Conservation (phyloP, 2,329 filamentous ascomycete genomes). For the Chaetomium globosum region DNA sequence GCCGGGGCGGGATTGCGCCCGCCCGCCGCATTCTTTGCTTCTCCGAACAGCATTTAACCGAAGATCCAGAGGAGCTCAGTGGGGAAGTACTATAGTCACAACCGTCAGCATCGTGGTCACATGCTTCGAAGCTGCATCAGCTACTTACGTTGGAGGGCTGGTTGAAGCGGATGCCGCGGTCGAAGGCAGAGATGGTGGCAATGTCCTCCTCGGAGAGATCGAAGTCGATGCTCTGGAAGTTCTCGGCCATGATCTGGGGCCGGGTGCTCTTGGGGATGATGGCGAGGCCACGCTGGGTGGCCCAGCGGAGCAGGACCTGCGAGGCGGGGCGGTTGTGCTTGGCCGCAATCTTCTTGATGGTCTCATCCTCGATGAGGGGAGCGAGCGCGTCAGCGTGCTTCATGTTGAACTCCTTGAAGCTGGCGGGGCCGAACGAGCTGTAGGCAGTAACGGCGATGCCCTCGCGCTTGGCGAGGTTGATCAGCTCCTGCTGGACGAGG, state of each 20-base stretch:
- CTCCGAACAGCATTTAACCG: slow-evolving; percentile 45
- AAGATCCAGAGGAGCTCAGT: slow-evolving; percentile 62
- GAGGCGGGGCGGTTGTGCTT: slow-evolving; percentile 74
- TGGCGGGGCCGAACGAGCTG: slow-evolving; percentile 78
- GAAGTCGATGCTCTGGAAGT: slow-evolving; percentile 68
- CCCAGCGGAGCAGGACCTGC: slow-evolving; percentile 84
- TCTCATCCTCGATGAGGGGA: slow-evolving; percentile 70
- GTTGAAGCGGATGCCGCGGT: slow-evolving; percentile 73
- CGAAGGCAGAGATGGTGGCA: slow-evolving; percentile 64
- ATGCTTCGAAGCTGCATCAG: background rate
- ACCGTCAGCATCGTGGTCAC: background rate
- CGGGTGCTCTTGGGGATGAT: slow-evolving; percentile 78
- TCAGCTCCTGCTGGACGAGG: slow-evolving; percentile 72
- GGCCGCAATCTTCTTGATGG: slow-evolving; percentile 65
- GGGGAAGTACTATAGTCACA: slow-evolving; percentile 53
- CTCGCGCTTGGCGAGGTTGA: slow-evolving; percentile 69
- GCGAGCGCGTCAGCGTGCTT: slow-evolving; percentile 65
- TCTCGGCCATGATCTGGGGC: slow-evolving; percentile 59
- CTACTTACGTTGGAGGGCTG: slow-evolving; percentile 56
- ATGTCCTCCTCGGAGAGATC: slow-evolving; percentile 68
- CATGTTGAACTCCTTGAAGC: slow-evolving; percentile 77
- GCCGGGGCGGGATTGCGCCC: slow-evolving; percentile 14
- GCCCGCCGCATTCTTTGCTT: background rate
- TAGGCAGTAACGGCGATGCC: slow-evolving; percentile 79
- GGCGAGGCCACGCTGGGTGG: slow-evolving; percentile 77